A percentile compares a stretch with the other conserved stretches of the same genome.
phyloP scores from a whole-genome alignment of 768 basidiomycete genomes.

The Filobasidium floriforme region DNA sequence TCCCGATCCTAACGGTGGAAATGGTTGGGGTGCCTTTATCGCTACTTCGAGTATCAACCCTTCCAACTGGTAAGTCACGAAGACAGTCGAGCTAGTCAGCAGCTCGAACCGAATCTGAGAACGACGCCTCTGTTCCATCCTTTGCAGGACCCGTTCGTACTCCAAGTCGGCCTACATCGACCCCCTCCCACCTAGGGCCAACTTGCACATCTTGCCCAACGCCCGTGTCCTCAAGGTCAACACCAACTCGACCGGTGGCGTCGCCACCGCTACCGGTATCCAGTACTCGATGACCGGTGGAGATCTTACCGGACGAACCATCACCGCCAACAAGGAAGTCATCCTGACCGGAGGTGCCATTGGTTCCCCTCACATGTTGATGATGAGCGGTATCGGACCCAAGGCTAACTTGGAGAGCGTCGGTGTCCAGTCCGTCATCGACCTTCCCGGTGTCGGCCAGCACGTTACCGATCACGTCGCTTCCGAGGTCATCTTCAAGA shows the following conservation, averaged over 20 bases:
- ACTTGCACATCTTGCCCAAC: slow-evolving; percentile 59
- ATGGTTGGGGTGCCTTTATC: slow-evolving; percentile 53
- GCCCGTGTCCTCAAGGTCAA: slow-evolving; percentile 56
- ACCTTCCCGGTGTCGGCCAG: slow-evolving; percentile 67
- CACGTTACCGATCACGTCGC: slow-evolving; percentile 63
- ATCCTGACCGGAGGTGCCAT: slow-evolving; percentile 50
- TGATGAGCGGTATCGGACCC: slow-evolving; percentile 68
- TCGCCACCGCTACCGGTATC: slow-evolving; percentile 49
- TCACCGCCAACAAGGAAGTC: slow-evolving; percentile 59
- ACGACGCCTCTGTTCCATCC: background rate
- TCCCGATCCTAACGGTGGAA: slow-evolving; percentile 51
- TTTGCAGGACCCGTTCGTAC: slow-evolving; percentile 53
- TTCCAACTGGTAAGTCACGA: slow-evolving; percentile 48
- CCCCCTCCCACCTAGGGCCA: slow-evolving; percentile 56
- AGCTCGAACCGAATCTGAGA: background rate
- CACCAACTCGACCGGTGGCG: slow-evolving; percentile 45
- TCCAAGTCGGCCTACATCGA: slow-evolving; percentile 62
- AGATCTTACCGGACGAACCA: slow-evolving; percentile 44
- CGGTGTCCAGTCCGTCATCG: slow-evolving; percentile 54
- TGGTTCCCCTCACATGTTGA: slow-evolving; percentile 53
- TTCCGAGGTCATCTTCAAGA: slow-evolving; percentile 47
- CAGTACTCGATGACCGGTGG: slow-evolving; percentile 48
- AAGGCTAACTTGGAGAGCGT: slow-evolving; percentile 53
- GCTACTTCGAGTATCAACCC: slow-evolving; percentile 59
- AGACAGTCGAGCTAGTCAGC: background rate